These are phyloP conservation scores for Mucor velutinosus DNA, from an alignment of 371 early-diverging fungal genomes.

Conservation along the genomic window DNA sequence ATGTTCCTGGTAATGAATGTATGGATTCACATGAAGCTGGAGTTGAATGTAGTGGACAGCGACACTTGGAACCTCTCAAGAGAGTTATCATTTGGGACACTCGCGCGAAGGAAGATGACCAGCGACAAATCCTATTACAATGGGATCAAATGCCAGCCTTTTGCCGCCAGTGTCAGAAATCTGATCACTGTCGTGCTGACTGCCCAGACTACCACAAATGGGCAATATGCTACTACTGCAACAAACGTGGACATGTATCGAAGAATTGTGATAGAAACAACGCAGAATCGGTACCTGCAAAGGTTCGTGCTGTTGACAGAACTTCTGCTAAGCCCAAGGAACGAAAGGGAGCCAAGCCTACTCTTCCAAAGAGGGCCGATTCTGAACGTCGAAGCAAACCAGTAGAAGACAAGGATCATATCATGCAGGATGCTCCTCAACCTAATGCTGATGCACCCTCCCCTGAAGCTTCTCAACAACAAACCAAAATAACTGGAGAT, in stretches of 20 bases:
- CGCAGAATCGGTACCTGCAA: background rate
- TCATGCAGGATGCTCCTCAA: no score
- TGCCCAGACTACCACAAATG: background rate
- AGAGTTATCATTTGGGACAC: background rate
- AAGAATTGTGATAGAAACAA: background rate
- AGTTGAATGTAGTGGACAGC: background rate
- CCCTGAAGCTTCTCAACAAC: no score
- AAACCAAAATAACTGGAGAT: no score
- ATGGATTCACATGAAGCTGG: background rate
- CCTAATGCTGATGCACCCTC: no score
- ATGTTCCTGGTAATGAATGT: background rate
- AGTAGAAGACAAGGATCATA: no score
- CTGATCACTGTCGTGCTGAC: background rate
- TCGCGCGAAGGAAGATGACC: background rate
- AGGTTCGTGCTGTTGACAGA: background rate
- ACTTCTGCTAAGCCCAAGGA: background rate
- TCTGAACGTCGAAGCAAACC: no score
- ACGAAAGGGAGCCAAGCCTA: background rate
- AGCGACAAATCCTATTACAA: background rate
- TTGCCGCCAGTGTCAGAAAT: background rate
- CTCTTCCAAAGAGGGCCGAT: no score
- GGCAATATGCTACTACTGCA: background rate
- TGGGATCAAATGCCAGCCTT: slow-evolving; percentile 5
- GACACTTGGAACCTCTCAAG: background rate
- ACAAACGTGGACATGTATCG: background rate